Percentiles rank a stretch among this genome's conserved stretches.
These are phyloP conservation scores for Euphrasia confusa DNA, from an alignment of 257 asterid species.

Conservation along the genomic window DNA sequence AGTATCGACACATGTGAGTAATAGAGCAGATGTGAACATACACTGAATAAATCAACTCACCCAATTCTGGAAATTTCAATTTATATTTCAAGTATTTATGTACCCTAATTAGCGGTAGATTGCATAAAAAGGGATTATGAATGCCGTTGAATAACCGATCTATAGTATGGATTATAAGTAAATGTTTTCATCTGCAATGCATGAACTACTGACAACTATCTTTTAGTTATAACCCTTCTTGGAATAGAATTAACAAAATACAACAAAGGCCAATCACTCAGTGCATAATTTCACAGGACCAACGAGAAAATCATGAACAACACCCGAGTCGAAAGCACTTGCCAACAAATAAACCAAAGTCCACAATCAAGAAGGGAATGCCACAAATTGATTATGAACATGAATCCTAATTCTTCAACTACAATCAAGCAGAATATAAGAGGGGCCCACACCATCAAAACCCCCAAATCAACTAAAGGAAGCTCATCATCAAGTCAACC, in stretches of 20 bases:
- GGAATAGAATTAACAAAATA: background rate
- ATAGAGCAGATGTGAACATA: too few species aligned
- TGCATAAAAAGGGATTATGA: too few species aligned
- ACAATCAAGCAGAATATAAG: slow-evolving; percentile 6
- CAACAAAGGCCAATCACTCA: background rate
- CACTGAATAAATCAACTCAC: too few species aligned
- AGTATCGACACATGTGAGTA: too few species aligned
- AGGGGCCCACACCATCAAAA: slow-evolving; percentile 24
- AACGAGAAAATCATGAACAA: background rate
- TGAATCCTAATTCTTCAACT: slow-evolving; percentile 19
- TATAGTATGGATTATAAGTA: too few species aligned
- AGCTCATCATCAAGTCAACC: slow-evolving; percentile 8
- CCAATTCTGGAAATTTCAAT: too few species aligned
- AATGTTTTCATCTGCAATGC: too few species aligned
- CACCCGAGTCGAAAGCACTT: background rate
- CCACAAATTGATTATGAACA: background rate
- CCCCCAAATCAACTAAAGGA: slow-evolving; percentile 17
- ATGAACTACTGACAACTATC: too few species aligned
- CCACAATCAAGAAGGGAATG: slow-evolving; percentile 6
- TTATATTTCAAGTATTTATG: too few species aligned
- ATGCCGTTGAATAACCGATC: too few species aligned
- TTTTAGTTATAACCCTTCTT: too few species aligned
- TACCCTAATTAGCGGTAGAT: too few species aligned
- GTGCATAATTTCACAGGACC: background rate
- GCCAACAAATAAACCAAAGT: slow-evolving; percentile 4